Base-by-base conservation (phyloP, 179 eudicot species). In the Heliamphora pulchella region DNA sequence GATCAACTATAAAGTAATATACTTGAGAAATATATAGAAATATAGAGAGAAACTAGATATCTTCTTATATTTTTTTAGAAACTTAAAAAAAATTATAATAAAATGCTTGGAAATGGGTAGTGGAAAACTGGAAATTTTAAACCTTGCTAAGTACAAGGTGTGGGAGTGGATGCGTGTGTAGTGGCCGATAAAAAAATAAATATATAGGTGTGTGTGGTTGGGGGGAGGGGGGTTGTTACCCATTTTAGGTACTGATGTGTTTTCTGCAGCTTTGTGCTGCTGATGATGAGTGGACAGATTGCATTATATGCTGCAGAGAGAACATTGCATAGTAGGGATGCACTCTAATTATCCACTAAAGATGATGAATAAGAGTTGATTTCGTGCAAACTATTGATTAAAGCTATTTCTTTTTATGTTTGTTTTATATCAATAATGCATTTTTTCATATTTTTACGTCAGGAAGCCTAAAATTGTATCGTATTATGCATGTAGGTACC, bases 401-500 rank as follows among this genome's bases (percentile, higher is more conserved):
- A 18, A 22, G 41, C 46, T 54, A 9, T 51, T 11, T 15, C 47
- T 17, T 71, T 51, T 74, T 4, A n/a, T 64, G 64, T 64, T 58
- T 58, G 67, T 76, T 41, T 47, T 50, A 22, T 61, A 10, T 63
- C 18, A 10, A 6, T 20, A 57, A 77, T 13, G 13, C 62, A 13
- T 70, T 22, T 44, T 7, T 10, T 8, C 39, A 65, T 8, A 2
- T n/a, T 75, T 39, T 39, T n/a, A 5, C 77, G 54, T 76, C 9
- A 63, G 66, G 75, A 70, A 71, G 65, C 78, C 80, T 84, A 63
- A 84, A 13, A 11, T 31, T 71, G n/a, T 74, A 11, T 50, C 10
- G 5, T 81, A 15, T 78, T 44, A 46, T 85, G 2, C 75, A 18
- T 84, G 80, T 87, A 94, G 97, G 58, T 94, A 82, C 98, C 98